Conservation (phyloP, 106 monocot species). For the Dendrobium huoshanense region DNA sequence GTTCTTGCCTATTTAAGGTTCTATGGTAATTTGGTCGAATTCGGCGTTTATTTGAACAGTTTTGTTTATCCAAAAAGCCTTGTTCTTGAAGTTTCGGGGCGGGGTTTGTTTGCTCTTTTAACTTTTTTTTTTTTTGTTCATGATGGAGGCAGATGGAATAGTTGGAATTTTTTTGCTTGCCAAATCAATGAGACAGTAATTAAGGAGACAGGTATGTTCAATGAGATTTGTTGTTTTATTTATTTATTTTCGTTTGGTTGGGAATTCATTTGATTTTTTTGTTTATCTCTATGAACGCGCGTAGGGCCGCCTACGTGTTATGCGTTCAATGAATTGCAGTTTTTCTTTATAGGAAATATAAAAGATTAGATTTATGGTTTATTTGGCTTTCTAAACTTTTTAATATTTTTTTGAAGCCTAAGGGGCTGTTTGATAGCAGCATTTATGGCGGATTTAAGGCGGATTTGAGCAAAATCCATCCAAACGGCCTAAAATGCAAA, state of each 20-base stretch:
- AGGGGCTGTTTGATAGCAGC: no score
- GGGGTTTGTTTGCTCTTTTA: not conserved
- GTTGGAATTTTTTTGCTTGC: slow-evolving; percentile 98
- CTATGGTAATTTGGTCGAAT: not conserved
- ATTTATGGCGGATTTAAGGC: no score
- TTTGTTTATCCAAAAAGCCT: not conserved
- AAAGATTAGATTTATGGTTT: no score
- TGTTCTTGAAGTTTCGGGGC: not conserved
- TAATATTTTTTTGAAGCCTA: no score
- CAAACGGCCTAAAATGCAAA: no score
- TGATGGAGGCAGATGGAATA: slow-evolving; percentile 78
- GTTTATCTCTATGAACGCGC: not conserved
- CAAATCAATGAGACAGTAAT: slow-evolving; percentile 89
- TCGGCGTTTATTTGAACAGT: not conserved
- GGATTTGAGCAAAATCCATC: no score
- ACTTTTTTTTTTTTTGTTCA: not conserved
- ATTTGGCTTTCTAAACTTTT: no score
- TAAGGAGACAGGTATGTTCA: slow-evolving; percentile 65
- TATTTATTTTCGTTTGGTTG: not conserved
- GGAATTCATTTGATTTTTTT: not conserved
- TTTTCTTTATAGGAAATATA: no score
- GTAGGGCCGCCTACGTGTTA: no score
- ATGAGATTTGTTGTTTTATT: not conserved
- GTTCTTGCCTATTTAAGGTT: not conserved
- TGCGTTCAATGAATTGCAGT: no score